Evolutionary conservation across 2,329 filamentous ascomycete species (phyloP).

Genomic region (Bretziella fagacearum): DNA sequence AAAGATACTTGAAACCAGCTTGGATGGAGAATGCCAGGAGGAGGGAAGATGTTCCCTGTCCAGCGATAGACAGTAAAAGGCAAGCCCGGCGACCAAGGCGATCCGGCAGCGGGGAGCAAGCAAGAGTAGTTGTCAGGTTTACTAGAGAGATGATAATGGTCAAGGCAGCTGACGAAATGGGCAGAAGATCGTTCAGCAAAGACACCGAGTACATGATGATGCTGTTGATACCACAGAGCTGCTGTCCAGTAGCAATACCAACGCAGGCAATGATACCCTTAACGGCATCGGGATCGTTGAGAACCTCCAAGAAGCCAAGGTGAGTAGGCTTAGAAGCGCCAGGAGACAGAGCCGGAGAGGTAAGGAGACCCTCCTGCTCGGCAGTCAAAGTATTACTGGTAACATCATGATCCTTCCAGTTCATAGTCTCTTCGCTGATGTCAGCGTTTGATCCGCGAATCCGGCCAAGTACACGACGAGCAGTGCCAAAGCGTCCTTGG

Average conservation of each 20-base stretch:
- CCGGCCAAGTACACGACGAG: slow-evolving; percentile 51
- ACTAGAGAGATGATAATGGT: slow-evolving; percentile 76
- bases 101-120: slow-evolving; percentile 72
- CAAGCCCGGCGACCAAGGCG: slow-evolving; percentile 75
- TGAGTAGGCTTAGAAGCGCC: slow-evolving; percentile 20
- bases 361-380: slow-evolving; percentile 57
- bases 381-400: slow-evolving; percentile 27
- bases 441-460: slow-evolving; percentile 55
- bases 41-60: slow-evolving; percentile 67
- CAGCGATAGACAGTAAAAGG: slow-evolving; percentile 63
- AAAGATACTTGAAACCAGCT: slow-evolving; percentile 53
- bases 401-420: slow-evolving; percentile 27
- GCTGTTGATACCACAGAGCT: slow-evolving; percentile 86
- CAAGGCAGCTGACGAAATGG: slow-evolving; percentile 63
- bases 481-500: slow-evolving; percentile 42
- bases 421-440: slow-evolving; percentile 54
- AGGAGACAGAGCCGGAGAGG: slow-evolving; percentile 13
- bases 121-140: slow-evolving; percentile 69
- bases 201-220: slow-evolving; percentile 98
- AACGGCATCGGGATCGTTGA: slow-evolving; percentile 49
- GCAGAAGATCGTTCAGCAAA: slow-evolving; percentile 63
- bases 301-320: slow-evolving; percentile 46
- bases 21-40: slow-evolving; percentile 68
- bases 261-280: slow-evolving; percentile 68
- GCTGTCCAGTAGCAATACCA: slow-evolving; percentile 83